These are phyloP conservation scores for Cordyceps tenuipes DNA, from an alignment of 2,329 filamentous ascomycete species.

Conservation along the genomic window DNA sequence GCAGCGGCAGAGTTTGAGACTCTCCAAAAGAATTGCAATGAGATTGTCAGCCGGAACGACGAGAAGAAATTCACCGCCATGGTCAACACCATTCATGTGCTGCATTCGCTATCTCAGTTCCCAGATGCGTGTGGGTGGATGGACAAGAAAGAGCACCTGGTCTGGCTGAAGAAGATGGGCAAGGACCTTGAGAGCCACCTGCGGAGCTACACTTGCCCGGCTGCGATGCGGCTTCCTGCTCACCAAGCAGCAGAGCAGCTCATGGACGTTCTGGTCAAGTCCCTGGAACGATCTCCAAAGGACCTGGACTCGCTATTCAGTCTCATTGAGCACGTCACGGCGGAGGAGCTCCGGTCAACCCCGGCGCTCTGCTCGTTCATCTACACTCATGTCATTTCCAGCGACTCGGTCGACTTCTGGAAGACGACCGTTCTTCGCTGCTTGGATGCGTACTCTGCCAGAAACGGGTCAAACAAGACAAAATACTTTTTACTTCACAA, in stretches of 20 bases:
- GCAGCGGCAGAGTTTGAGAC: constrained; percentile 65
- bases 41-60: constrained; percentile 54
- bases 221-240: constrained; percentile 69
- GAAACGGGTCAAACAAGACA: constrained; percentile 72
- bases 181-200: constrained; percentile 72
- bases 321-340: constrained; percentile 74
- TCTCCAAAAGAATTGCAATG: constrained; percentile 60
- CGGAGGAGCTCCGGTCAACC: constrained; percentile 70
- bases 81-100: constrained; percentile 80
- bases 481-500: constrained; percentile 91
- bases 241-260: constrained; percentile 85
- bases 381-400: constrained; percentile 76
- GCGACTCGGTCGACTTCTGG: constrained; percentile 78
- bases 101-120: constrained; percentile 67
- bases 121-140: constrained; percentile 62
- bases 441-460: constrained; percentile 77
- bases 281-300: constrained; percentile 63
- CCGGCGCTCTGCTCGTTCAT: constrained; percentile 74
- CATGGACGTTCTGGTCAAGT: constrained; percentile 75
- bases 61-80: constrained; percentile 62
- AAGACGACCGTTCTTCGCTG: constrained; percentile 74
- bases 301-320: constrained; percentile 80
- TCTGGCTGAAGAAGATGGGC: constrained; percentile 57
- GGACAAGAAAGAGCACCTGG: constrained; percentile 52
- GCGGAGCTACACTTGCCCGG: constrained; percentile 59